Base-by-base conservation (phyloP, 306 rosid species). In the Lotus japonicus region DNA sequence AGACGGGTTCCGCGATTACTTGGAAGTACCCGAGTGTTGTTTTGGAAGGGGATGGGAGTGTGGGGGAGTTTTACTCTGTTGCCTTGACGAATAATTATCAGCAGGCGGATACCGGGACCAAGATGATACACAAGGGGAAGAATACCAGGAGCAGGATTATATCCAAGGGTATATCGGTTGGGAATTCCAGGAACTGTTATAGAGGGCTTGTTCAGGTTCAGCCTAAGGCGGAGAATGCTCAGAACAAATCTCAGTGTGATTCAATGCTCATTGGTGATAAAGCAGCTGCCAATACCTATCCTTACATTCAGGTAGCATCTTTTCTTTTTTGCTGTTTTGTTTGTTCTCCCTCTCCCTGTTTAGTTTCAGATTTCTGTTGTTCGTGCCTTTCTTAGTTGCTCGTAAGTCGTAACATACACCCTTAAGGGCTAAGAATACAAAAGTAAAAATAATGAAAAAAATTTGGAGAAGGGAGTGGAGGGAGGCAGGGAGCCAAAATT, bases 21-120 rank as follows among this genome's bases (percentile, higher is more conserved):
- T 92, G 97, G 96, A 92, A 92, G 70, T 92, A 92, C 72, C 98
- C 98, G 0, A 92, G 98, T 74, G 96, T 92, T 73, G 80, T 92
- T 66, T 79, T 92, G 85, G 98, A 92, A 79, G 98, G 98, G 0
- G 98, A 92, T 81, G 96, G 81, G 57, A 80, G 86, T 21, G 88
- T 92, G 5, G 98, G 98, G 4, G 96, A 92, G 74, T 92, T 92
- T 74, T 92, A 92, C 77, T 92, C 96, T 0, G 96, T 92, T 51
- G 96, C 98, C 14, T 73, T 92, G 88, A 92, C 96, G 0, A 92
- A 92, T 81, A 92, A 92, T 51, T 36, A 87, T 82, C 98, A 92
- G 49, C 96, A 92, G 74, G 98, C 96, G 1, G 98, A 92, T 55
- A 92, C 98, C 0, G 96, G 96, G 57, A 92, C 98, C 1, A 92